Evolutionary conservation across 192 early-diverging fungal species (phyloP).

Genomic region (Dispira parvispora): DNA sequence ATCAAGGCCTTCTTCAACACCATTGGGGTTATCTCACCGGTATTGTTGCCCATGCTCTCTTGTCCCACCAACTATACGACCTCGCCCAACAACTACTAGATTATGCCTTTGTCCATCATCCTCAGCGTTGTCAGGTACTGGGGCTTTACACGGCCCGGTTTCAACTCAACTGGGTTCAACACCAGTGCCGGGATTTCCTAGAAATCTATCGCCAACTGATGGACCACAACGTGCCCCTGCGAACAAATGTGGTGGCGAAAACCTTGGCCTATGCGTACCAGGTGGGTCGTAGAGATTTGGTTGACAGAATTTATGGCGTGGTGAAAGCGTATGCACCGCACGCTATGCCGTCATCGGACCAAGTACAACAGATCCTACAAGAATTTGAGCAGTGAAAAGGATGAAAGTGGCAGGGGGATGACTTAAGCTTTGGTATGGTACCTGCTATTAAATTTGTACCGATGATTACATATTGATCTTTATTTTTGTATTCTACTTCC

Average conservation of each 20-base stretch:
- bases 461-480: no score
- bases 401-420: no score
- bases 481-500: no score
- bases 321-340: no score
- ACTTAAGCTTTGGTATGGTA: no score
- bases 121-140: not conserved
- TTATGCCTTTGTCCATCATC: not conserved
- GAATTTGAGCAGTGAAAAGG: no score
- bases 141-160: not conserved
- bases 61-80: not conserved
- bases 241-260: not conserved
- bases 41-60: not conserved
- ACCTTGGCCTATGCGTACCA: not conserved
- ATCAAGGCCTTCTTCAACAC: not conserved
- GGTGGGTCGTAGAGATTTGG: no score
- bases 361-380: no score
- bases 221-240: not conserved
- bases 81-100: slow-evolving; percentile 1
- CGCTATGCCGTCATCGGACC: no score
- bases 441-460: no score
- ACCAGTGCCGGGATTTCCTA: not conserved
- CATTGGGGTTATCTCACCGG: not conserved
- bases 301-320: no score
- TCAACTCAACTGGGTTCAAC: not conserved
- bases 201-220: not conserved